Percentiles rank a stretch among this genome's conserved stretches.
Conservation (phyloP, 768 basidiomycete genomes). For the Lepiota brunneoincarnata region DNA sequence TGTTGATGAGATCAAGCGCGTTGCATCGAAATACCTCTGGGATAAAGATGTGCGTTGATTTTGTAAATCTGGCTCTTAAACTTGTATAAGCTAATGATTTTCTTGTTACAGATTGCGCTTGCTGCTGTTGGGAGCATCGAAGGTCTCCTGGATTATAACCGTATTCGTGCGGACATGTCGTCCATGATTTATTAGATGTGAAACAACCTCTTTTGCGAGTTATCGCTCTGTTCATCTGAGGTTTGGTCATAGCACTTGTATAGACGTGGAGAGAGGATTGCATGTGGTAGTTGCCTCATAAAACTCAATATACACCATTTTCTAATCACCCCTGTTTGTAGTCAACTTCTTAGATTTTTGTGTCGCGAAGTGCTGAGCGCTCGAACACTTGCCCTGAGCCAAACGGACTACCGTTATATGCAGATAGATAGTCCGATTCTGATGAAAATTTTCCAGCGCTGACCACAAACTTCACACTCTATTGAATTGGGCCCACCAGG, state of each 20-base stretch:
- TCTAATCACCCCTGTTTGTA: background rate
- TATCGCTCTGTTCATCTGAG: background rate
- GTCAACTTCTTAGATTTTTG: background rate
- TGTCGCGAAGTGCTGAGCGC: background rate
- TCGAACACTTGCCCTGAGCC: too few species aligned
- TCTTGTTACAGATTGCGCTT: slow-evolving; percentile 61
- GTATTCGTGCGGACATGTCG: slow-evolving; percentile 80
- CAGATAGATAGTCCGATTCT: too few species aligned
- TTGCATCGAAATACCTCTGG: slow-evolving; percentile 96
- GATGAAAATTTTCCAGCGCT: too few species aligned
- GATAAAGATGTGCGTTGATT: slow-evolving; percentile 78
- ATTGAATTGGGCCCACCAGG: too few species aligned
- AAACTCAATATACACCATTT: slow-evolving; percentile 10
- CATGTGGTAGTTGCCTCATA: slow-evolving; percentile 1
- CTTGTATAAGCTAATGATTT: slow-evolving; percentile 13
- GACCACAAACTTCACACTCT: too few species aligned
- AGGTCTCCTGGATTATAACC: slow-evolving; percentile 93
- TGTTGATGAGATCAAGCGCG: slow-evolving; percentile 85
- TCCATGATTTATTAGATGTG: slow-evolving; percentile 66
- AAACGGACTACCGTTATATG: too few species aligned
- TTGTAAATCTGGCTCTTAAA: background rate
- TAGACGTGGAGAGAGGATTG: slow-evolving; percentile 7
- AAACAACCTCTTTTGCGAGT: background rate
- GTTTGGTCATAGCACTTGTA: background rate
- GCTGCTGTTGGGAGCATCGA: slow-evolving; percentile 90